Evolutionary conservation across 192 early-diverging fungal genomes (phyloP), one percentile per base, ranked within the genome.

Genomic region (Podila verticillata): DNA sequence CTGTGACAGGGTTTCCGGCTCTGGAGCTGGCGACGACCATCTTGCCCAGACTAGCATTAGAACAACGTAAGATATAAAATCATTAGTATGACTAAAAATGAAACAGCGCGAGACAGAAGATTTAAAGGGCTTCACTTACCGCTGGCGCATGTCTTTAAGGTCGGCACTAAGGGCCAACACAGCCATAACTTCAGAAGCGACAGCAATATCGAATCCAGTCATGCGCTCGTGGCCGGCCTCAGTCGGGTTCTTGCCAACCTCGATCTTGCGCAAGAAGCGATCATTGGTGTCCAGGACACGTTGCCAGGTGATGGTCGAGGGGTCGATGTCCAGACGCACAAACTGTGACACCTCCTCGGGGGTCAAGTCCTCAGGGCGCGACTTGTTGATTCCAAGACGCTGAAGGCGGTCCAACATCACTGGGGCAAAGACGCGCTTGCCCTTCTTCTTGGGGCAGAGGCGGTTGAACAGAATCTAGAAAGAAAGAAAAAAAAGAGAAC

Each of bases 101-200:
- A 24, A 30, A 29, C 10, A 34, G 24, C 29, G 15, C 26, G n/a
- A n/a, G n/a, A n/a, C n/a, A 59, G 58, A 57, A 32, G 26, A 6
- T 31, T 30, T n/a, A 57, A 30, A 15, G 22, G 39, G 24, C 10
- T 15, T 20, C 51, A 2, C 61, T 35, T 69, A 75, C 51, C 97
- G 89, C 70, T 94, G 89, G 30, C 98, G 89, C 97, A 99, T 98
- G 64, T 99, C 98, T 47, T 84, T 75, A 63, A 99, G 83, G 74
- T 93, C 92, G 13, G 96, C 97, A 35, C 95, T 93, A 65, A 99
- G 85, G 8, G 98, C 97, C 32, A 99, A 86, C 8, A 99, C 95
- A 7, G 98, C 98, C 98, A 99, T 99, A 81, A 95, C 92, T 83
- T 99, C 98, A 81, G 93, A 95, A 29, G 96, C 97, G 7, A 99